Conservation (phyloP, 1,284 basidiomycete genomes). For the Porodaedalea pini region DNA sequence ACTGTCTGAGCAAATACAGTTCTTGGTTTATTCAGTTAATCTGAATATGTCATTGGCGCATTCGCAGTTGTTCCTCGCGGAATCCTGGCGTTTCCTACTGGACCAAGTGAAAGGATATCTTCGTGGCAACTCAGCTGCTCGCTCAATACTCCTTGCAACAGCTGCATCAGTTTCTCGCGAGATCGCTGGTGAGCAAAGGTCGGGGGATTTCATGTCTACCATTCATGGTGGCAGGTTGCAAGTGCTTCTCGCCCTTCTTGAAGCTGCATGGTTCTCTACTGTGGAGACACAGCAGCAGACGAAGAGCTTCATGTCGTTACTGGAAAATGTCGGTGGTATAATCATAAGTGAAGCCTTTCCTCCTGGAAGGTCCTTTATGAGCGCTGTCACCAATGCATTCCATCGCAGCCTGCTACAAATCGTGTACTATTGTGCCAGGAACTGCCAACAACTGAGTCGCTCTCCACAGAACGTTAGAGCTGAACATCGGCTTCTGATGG, state of each 20-base stretch:
- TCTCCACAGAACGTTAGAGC: constrained; percentile 50
- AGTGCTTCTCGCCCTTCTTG: constrained; percentile 72
- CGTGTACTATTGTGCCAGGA: constrained; percentile 71
- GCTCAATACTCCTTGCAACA: constrained; percentile 55
- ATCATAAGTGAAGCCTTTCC: constrained; percentile 73
- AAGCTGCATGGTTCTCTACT: constrained; percentile 73
- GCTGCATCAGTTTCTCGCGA: constrained; percentile 62
- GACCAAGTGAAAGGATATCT: constrained; percentile 63
- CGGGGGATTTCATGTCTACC: constrained; percentile 81
- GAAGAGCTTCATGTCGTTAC: constrained; percentile 58
- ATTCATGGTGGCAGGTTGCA: constrained; percentile 77
- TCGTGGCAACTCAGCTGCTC: constrained; percentile 50
- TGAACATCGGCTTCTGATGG: constrained; percentile 56
- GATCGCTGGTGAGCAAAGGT: constrained; percentile 67
- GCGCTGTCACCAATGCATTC: constrained; percentile 63
- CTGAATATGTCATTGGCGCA: constrained; percentile 84
- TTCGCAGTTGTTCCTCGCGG: constrained; percentile 68
- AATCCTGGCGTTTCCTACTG: constrained; percentile 77
- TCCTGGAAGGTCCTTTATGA: constrained; percentile 72
- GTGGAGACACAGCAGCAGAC: constrained; percentile 54
- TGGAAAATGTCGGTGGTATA: constrained; percentile 61
- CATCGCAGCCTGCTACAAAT: constrained; percentile 80
- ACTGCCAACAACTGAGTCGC: constrained; percentile 50
- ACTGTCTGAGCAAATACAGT: constrained; percentile 45
- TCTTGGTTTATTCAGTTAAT: constrained; percentile 64